Conservation (phyloP, 495 filamentous ascomycete species). For the Cryomyces minteri region DNA sequence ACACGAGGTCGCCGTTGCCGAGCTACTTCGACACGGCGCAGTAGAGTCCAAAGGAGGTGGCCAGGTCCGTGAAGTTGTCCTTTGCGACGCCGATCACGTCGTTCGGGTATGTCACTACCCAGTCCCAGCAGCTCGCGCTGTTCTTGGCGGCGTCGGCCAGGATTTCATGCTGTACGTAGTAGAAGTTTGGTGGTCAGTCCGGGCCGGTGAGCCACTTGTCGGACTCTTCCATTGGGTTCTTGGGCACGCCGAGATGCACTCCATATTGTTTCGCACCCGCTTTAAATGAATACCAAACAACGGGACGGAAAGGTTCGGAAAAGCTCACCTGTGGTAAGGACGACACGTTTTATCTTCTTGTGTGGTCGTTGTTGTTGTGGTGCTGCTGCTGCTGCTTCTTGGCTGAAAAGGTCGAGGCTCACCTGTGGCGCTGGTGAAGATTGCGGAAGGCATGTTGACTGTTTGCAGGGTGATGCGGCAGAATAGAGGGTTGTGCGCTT, state of each 20-base stretch:
- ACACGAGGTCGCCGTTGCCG: slow-evolving; percentile 24
- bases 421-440: slow-evolving; percentile 15
- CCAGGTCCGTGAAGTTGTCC: slow-evolving; percentile 40
- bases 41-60: slow-evolving; percentile 30
- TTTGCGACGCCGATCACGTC: slow-evolving; percentile 30
- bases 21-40: slow-evolving; percentile 30
- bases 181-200: slow-evolving; percentile 13
- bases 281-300: too few relatives aligned
- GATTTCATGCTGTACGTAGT: slow-evolving; percentile 13
- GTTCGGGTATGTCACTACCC: slow-evolving; percentile 33
- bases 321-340: slow-evolving; percentile 23
- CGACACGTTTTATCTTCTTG: slow-evolving; percentile 27
- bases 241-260: slow-evolving; percentile 29
- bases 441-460: slow-evolving; percentile 10
- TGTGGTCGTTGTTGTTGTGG: background rate
- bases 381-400: background rate
- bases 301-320: background rate
- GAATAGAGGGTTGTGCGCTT: too few relatives aligned
- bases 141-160: slow-evolving; percentile 4
- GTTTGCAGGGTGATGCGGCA: too few relatives aligned
- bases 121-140: slow-evolving; percentile 7
- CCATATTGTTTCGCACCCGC: slow-evolving; percentile 36
- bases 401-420: background rate
- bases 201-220: slow-evolving; percentile 22
- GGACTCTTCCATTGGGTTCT: slow-evolving; percentile 27